These are phyloP conservation scores for Cryptococcus neoformans DNA, from an alignment of 1,284 basidiomycete species.

Conservation along the genomic window DNA sequence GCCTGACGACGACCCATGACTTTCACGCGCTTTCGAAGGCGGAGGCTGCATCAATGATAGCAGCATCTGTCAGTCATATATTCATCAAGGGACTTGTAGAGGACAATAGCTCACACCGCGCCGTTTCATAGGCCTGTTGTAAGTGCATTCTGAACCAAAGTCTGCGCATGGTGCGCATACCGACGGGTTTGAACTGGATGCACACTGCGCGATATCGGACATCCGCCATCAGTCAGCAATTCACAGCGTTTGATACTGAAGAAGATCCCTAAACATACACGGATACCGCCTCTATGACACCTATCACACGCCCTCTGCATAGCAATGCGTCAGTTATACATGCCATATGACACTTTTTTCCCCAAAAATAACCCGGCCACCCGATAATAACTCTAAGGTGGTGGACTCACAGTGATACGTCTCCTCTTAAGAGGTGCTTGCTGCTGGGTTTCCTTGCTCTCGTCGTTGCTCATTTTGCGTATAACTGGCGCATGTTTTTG, in stretches of 20 bases:
- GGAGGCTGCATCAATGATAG: not conserved
- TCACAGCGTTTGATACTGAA: not conserved
- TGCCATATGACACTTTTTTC: not conserved
- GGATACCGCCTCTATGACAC: conserved; percentile 44
- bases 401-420: conserved; percentile 25
- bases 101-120: conserved; percentile 38
- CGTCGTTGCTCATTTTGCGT: too few species aligned
- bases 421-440: conserved; percentile 19
- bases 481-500: too few species aligned
- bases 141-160: conserved; percentile 42
- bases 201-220: conserved; percentile 25
- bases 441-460: not conserved
- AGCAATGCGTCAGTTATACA: not conserved
- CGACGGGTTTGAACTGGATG: conserved; percentile 18
- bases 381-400: not conserved
- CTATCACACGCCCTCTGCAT: conserved; percentile 43
- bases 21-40: conserved; percentile 2
- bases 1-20: not conserved
- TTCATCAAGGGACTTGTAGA: not conserved
- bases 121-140: conserved; percentile 40
- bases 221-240: not conserved
- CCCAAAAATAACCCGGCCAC: not conserved
- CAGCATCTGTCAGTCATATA: not conserved
- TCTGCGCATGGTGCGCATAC: conserved; percentile 39
- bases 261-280: conserved; percentile 18